phyloP scores from a whole-genome alignment of 164 flowering plant genomes.

The grape (Vitis vinifera) region DNA sequence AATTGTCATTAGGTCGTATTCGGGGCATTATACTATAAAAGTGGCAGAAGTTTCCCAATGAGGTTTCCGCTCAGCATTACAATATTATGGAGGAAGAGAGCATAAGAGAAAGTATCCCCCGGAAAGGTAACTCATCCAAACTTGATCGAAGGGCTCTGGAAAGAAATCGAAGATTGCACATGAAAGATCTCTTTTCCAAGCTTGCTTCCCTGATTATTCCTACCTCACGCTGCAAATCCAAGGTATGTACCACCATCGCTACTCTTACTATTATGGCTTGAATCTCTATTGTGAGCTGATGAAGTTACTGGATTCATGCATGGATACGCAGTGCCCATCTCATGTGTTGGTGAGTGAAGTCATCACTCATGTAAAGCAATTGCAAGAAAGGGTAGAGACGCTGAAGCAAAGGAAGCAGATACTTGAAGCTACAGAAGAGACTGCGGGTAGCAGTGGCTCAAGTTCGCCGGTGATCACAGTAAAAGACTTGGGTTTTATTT shows the following conservation, averaged over 20 bases:
- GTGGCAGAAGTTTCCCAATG: no score
- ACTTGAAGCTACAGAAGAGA: neutral
- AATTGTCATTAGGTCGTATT: no score
- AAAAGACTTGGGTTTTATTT: neutral
- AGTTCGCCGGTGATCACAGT: neutral
- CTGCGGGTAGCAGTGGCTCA: neutral
- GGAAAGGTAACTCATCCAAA: neutral
- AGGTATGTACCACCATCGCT: no score
- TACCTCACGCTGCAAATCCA: no score
- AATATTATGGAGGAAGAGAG: no score
- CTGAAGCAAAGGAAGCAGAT: neutral
- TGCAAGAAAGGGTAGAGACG: neutral
- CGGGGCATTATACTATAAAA: no score
- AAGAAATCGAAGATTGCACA: neutral
- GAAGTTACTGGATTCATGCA: neutral
- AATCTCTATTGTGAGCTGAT: neutral
- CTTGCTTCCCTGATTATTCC: neutral
- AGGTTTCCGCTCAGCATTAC: no score
- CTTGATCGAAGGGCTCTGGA: neutral
- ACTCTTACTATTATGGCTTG: no score
- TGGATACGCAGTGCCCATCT: neutral
- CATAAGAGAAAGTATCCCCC: no score
- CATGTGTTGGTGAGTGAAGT: neutral
- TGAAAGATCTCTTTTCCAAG: neutral
- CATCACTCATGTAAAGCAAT: neutral